A percentile compares a stretch with the other conserved stretches of the same genome.
phyloP scores from a whole-genome alignment of 371 early-diverging fungal genomes.

The Thermomucor indicae-seudaticae region DNA sequence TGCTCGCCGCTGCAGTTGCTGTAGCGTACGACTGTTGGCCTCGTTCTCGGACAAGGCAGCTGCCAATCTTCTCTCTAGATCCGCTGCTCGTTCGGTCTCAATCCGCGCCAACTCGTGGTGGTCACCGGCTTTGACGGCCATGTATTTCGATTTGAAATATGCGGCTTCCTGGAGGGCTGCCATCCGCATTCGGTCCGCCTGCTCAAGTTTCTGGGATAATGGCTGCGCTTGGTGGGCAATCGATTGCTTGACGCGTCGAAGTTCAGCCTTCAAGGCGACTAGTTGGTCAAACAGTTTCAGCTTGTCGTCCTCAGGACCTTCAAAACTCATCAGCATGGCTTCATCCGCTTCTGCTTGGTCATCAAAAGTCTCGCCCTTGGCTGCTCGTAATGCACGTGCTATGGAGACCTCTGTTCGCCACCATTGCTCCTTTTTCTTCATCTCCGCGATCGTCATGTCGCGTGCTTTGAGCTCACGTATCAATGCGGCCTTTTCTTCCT shows the following conservation, averaged over 20 bases:
- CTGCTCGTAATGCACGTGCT: conserved; percentile 28
- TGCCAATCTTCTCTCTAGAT: conserved; percentile 47
- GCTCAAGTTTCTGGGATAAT: conserved; percentile 45
- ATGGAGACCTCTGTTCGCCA: conserved; percentile 51
- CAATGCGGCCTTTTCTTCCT: conserved; percentile 27
- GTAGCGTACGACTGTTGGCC: conserved; percentile 23
- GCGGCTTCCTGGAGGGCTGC: conserved; percentile 60
- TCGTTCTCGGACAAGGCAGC: conserved; percentile 45
- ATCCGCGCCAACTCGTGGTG: conserved; percentile 19
- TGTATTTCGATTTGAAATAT: conserved; percentile 51
- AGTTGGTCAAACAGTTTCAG: conserved; percentile 42
- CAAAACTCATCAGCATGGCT: conserved; percentile 28
- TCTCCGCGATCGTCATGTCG: conserved; percentile 34
- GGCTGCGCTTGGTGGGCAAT: conserved; percentile 52
- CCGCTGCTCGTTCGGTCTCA: conserved; percentile 38
- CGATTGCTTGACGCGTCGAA: conserved; percentile 36
- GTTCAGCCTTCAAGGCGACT: conserved; percentile 35
- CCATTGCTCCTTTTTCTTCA: conserved; percentile 52
- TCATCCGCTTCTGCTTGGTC: conserved; percentile 31
- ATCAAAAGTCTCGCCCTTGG: conserved; percentile 18
- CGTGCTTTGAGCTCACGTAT: conserved; percentile 37
- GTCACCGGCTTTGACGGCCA: conserved; percentile 26
- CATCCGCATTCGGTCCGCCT: conserved; percentile 49
- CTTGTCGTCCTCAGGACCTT: conserved; percentile 29
- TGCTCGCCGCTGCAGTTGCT: conserved; percentile 37